Conservation (phyloP, 2,329 filamentous ascomycete species). For the Pseudocercospora fijiensis region DNA sequence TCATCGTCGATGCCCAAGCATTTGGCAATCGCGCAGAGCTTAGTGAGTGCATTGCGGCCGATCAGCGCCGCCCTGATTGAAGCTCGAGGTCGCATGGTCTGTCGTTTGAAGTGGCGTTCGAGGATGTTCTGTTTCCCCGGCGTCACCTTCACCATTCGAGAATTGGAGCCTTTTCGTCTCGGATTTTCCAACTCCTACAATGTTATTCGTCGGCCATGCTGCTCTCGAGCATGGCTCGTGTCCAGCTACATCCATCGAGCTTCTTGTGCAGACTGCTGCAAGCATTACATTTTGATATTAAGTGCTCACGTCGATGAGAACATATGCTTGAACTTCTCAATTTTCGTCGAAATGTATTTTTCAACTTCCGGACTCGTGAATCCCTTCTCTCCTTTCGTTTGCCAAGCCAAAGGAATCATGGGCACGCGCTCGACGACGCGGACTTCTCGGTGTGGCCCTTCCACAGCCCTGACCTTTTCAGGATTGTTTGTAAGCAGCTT, state of each 20-base stretch:
- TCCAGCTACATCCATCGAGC: background rate
- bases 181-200: too few species aligned
- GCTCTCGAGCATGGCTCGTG: too few species aligned
- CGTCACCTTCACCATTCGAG: too few species aligned
- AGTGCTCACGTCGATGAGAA: slow-evolving; percentile 31
- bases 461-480: slow-evolving; percentile 91
- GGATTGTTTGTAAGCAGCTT: slow-evolving; percentile 93
- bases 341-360: slow-evolving; percentile 89
- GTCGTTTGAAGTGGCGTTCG: background rate
- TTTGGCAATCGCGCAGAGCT: background rate
- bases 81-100: too few species aligned
- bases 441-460: slow-evolving; percentile 85
- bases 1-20: background rate
- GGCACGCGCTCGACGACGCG: slow-evolving; percentile 85
- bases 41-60: too few species aligned
- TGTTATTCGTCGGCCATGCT: too few species aligned
- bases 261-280: background rate
- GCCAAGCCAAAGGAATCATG: slow-evolving; percentile 95
- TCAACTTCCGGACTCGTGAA: slow-evolving; percentile 87
- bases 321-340: slow-evolving; percentile 57
- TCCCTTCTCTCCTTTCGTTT: slow-evolving; percentile 71
- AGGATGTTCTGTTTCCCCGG: too few species aligned
- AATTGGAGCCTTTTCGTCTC: background rate
- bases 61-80: too few species aligned
- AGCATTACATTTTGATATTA: background rate